Conservation (phyloP, 1,284 basidiomycete species). For the Lignosus rhinocerotis region DNA sequence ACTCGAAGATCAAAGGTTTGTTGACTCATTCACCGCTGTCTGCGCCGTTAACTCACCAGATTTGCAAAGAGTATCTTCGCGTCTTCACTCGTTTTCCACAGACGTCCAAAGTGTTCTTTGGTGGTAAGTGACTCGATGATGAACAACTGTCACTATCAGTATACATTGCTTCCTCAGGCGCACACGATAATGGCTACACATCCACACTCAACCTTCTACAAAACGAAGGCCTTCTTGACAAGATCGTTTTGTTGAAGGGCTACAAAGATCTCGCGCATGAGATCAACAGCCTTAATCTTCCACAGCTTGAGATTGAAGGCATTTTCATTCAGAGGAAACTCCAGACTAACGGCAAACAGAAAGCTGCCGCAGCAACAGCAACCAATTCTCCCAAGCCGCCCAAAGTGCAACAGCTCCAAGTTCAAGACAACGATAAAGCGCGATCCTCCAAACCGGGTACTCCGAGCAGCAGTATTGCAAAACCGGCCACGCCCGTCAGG, state of each 20-base stretch:
- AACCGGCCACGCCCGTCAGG: conserved; percentile 12
- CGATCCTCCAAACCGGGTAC: conserved; percentile 19
- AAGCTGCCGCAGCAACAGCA: conserved; percentile 15
- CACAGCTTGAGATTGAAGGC: conserved; percentile 44
- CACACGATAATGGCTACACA: conserved; percentile 58
- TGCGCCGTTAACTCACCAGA: neutral
- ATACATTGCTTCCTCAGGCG: conserved; percentile 30
- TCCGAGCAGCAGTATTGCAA: conserved; percentile 13
- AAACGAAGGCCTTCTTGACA: conserved; percentile 49
- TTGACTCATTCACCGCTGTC: neutral
- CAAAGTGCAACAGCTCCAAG: conserved; percentile 20
- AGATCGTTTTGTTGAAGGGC: conserved; percentile 52
- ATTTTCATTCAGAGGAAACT: conserved; percentile 51
- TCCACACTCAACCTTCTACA: conserved; percentile 47
- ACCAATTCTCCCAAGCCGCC: conserved; percentile 20
- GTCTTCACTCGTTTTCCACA: conserved; percentile 49
- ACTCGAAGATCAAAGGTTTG: conserved; percentile 55
- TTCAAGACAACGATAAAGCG: conserved; percentile 29
- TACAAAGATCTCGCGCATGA: conserved; percentile 48
- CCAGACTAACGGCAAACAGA: conserved; percentile 27
- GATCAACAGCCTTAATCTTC: conserved; percentile 43
- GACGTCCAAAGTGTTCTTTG: conserved; percentile 45
- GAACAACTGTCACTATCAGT: conserved; percentile 16
- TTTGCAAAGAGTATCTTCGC: conserved; percentile 41
- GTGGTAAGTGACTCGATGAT: conserved; percentile 30